These are phyloP conservation scores for Monilinia fructicola DNA, from an alignment of 2,329 filamentous ascomycete species.

Conservation along the genomic window DNA sequence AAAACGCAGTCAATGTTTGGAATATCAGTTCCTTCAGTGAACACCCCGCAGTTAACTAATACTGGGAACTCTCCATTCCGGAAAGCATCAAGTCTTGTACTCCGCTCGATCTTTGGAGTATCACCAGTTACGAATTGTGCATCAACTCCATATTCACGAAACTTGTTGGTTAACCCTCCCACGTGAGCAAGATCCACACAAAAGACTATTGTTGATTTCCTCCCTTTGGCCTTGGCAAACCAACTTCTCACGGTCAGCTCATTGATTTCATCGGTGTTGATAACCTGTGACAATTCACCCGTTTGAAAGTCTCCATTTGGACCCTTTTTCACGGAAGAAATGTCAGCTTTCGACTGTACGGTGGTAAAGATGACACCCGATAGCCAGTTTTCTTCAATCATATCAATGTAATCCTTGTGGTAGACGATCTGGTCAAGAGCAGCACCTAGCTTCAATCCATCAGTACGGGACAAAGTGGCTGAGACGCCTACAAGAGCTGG, in stretches of 20 bases:
- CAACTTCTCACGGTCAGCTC: conserved; percentile 83
- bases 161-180: conserved; percentile 68
- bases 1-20: conserved; percentile 95
- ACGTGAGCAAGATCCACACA: conserved; percentile 91
- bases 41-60: conserved; percentile 91
- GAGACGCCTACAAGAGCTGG: conserved; percentile 86
- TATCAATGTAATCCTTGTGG: conserved; percentile 79
- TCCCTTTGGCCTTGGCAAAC: conserved; percentile 69
- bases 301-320: conserved; percentile 76
- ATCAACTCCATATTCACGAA: conserved; percentile 75
- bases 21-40: conserved; percentile 96
- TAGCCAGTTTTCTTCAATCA: conserved; percentile 89
- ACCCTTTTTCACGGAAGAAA: conserved; percentile 66
- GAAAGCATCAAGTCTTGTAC: conserved; percentile 73
- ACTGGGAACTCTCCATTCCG: conserved; percentile 76
- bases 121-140: conserved; percentile 84
- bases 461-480: conserved; percentile 74
- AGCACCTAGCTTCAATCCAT: conserved; percentile 76
- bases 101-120: conserved; percentile 68
- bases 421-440: conserved; percentile 96
- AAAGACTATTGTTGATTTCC: conserved; percentile 88
- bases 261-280: conserved; percentile 82
- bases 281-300: conserved; percentile 71
- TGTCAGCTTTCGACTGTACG: conserved; percentile 76
- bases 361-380: conserved; percentile 93